These are phyloP conservation scores for Pyrenochaeta sp. DNA, from an alignment of 2,329 filamentous ascomycete genomes.

Conservation along the genomic window DNA sequence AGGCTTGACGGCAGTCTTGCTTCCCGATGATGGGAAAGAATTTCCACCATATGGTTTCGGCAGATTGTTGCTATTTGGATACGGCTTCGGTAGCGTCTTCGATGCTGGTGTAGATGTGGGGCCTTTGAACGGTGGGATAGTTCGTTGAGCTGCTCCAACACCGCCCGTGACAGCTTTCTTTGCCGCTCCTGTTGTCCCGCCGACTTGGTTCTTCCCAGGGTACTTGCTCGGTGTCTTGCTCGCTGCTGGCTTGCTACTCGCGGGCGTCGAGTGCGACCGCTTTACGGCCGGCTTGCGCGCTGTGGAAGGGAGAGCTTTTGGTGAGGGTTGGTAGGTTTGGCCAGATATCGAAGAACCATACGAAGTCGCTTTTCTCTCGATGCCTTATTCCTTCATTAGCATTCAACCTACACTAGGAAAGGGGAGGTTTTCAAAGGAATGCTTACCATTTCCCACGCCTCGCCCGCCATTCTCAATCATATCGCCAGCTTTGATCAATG, in stretches of 20 bases:
- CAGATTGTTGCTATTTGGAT: slow-evolving; percentile 11
- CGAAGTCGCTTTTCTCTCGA: slow-evolving; percentile 41
- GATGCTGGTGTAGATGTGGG: slow-evolving; percentile 7
- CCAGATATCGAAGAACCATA: slow-evolving; percentile 42
- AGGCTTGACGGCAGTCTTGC: slow-evolving; percentile 39
- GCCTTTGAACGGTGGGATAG: slow-evolving; percentile 14
- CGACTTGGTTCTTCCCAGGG: slow-evolving; percentile 27
- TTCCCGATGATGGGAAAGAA: slow-evolving; percentile 23
- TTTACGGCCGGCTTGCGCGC: slow-evolving; percentile 41
- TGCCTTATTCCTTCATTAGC: slow-evolving; percentile 23
- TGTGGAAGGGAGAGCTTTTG: slow-evolving; percentile 40
- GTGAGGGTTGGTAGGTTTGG: slow-evolving; percentile 35
- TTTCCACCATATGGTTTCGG: slow-evolving; percentile 25
- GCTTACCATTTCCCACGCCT: slow-evolving; percentile 42
- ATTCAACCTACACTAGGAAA: neutral
- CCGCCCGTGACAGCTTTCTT: slow-evolving; percentile 31
- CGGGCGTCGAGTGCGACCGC: slow-evolving; percentile 44
- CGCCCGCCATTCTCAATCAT: slow-evolving; percentile 45
- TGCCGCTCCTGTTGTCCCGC: slow-evolving; percentile 14
- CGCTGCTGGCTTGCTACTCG: slow-evolving; percentile 28
- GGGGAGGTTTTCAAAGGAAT: neutral
- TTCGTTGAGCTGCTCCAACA: slow-evolving; percentile 8
- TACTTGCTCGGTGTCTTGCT: slow-evolving; percentile 39
- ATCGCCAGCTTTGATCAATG: slow-evolving; percentile 49
- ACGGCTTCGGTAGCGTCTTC: slow-evolving; percentile 14